Evolutionary conservation across 75 land plant genomes (phyloP).

Genomic region (Selaginella tamariscina): DNA sequence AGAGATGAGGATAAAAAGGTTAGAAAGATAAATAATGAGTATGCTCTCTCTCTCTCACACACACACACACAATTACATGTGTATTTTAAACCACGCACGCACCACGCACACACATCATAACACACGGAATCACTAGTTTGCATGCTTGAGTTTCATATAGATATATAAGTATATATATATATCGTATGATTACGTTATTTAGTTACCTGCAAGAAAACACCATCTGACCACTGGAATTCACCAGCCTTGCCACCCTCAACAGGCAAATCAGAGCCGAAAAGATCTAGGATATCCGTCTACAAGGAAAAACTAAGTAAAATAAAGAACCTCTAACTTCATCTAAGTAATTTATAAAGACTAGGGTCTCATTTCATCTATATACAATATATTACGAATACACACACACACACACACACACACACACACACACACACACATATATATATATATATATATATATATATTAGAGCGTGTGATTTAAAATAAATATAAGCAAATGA

Average conservation of each 20-base stretch:
- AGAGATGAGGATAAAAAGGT: slow-evolving; percentile 9
- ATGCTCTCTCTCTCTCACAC: no score
- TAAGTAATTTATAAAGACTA: no score
- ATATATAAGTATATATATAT: background rate
- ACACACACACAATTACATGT: background rate
- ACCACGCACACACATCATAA: background rate
- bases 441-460: no score
- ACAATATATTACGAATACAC: no score
- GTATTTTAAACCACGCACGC: background rate
- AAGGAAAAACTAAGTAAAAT: no score
- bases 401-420: no score
- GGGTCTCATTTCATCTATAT: no score
- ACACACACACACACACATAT: no score
- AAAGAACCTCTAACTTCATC: no score
- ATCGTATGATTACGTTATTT: background rate
- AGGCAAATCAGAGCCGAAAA: slow-evolving; percentile 95
- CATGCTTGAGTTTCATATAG: background rate
- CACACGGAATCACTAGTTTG: background rate
- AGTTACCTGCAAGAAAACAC: slow-evolving; percentile 80
- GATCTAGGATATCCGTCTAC: slow-evolving; percentile 97
- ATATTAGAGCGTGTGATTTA: background rate
- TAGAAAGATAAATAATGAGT: background rate
- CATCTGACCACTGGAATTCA: slow-evolving; percentile 98
- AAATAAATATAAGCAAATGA: background rate
- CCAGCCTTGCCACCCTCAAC: slow-evolving; percentile 62